Percentiles rank a stretch among this genome's conserved stretches.
phyloP scores from a whole-genome alignment of 371 early-diverging fungal genomes.

The Fennellomyces sp. region DNA sequence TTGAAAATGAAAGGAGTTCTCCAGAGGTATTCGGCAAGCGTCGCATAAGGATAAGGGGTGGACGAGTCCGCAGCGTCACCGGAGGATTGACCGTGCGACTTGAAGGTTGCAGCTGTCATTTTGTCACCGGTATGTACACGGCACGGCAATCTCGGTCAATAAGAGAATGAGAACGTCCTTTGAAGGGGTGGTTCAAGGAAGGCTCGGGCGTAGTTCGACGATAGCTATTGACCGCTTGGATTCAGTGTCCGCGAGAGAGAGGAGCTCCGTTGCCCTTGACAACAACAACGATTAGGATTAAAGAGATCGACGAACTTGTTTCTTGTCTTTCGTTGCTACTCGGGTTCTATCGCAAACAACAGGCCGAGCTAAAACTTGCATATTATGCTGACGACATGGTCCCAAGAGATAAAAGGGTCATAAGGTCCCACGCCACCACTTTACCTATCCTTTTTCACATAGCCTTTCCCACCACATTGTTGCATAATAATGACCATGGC shows the following conservation, averaged over 20 bases:
- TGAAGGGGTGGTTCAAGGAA: background rate
- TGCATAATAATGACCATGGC: slow-evolving; percentile 1
- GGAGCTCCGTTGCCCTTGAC: too few species aligned
- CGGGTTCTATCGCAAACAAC: background rate
- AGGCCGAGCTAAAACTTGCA: background rate
- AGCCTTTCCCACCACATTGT: background rate
- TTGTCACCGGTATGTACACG: background rate
- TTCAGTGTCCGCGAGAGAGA: slow-evolving; percentile 1
- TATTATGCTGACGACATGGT: background rate
- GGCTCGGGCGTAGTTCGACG: background rate
- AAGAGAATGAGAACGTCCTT: too few species aligned
- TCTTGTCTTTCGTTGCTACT: background rate
- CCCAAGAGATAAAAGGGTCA: background rate
- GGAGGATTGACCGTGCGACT: background rate
- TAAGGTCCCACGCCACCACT: background rate
- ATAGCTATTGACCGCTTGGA: background rate
- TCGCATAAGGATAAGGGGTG: slow-evolving; percentile 10
- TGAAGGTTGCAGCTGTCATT: background rate
- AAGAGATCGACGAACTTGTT: too few species aligned
- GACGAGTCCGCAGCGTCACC: background rate
- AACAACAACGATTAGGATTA: background rate
- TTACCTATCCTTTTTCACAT: background rate
- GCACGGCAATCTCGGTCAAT: background rate
- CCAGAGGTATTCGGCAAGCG: slow-evolving; percentile 40
- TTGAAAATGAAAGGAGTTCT: slow-evolving; percentile 48